Percentiles rank a stretch among this genome's conserved stretches.
These are phyloP conservation scores for Thinopyrum elongatum DNA, from an alignment of 176 grass and related monocot species.

Conservation along the genomic window DNA sequence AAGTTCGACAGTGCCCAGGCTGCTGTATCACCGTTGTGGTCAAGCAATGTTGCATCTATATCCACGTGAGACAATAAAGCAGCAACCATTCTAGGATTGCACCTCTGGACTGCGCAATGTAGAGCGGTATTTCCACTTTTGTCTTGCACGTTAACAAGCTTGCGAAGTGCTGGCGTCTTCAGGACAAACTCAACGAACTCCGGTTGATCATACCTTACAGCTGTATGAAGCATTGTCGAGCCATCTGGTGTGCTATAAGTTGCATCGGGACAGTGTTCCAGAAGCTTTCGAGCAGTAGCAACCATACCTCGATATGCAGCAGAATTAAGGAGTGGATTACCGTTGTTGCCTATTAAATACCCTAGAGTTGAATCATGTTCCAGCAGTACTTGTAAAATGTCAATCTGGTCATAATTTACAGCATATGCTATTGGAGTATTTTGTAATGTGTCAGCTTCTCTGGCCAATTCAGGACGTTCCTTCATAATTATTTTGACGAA, in stretches of 20 bases:
- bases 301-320: not conserved
- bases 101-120: not conserved
- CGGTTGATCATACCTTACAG: not conserved
- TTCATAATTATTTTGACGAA: not conserved
- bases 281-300: not conserved
- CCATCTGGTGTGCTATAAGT: not conserved
- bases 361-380: not conserved
- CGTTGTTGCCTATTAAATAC: not conserved
- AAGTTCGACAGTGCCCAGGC: not conserved
- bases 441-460: accelerated
- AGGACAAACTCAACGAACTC: not conserved
- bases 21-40: not conserved
- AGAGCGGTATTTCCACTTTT: not conserved
- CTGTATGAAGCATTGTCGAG: not conserved
- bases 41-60: not conserved
- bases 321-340: not conserved
- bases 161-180: not conserved
- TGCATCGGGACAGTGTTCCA: not conserved
- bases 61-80: not conserved
- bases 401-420: not conserved
- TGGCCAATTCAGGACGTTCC: not conserved
- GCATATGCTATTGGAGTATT: not conserved
- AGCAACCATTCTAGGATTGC: not conserved
- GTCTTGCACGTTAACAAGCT: not conserved
- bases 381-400: not conserved